A percentile compares a stretch with the other conserved stretches of the same genome.
These are phyloP conservation scores for Sindora glabra DNA, from an alignment of 306 rosid species.

Conservation along the genomic window DNA sequence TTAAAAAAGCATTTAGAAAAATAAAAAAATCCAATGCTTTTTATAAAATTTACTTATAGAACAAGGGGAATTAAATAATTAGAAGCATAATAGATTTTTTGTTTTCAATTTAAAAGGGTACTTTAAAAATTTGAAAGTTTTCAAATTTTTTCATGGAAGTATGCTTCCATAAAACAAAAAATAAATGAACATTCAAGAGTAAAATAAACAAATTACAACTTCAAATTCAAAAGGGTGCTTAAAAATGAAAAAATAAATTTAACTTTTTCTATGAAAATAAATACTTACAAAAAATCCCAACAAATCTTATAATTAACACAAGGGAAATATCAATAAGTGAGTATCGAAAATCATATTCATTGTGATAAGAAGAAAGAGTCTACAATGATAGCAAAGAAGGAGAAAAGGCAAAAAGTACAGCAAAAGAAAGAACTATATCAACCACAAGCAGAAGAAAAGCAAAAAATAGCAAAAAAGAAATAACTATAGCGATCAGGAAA, in stretches of 20 bases:
- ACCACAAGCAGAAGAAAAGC: slow-evolving; percentile 74
- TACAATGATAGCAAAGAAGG: slow-evolving; percentile 36
- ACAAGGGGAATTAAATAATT: too few species aligned
- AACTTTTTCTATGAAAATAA: too few species aligned
- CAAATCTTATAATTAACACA: slow-evolving; percentile 58
- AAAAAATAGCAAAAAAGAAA: slow-evolving; percentile 67
- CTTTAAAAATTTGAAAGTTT: background rate
- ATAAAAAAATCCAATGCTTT: too few species aligned
- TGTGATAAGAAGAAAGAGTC: slow-evolving; percentile 53
- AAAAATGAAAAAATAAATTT: too few species aligned
- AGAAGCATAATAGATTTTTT: too few species aligned
- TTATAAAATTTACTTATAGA: too few species aligned
- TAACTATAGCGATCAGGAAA: slow-evolving; percentile 75
- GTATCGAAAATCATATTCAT: slow-evolving; percentile 68
- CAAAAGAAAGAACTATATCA: slow-evolving; percentile 72
- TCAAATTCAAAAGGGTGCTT: too few species aligned
- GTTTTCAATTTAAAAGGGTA: slow-evolving; percentile 34
- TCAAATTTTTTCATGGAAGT: too few species aligned
- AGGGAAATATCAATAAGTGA: slow-evolving; percentile 91
- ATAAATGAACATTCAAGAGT: too few species aligned
- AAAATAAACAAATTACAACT: too few species aligned
- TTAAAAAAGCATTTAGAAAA: too few species aligned
- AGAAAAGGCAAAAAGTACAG: slow-evolving; percentile 54
- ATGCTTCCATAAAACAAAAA: too few species aligned
- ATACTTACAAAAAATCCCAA: slow-evolving; percentile 77